A percentile compares a stretch with the other conserved stretches of the same genome.
phyloP scores from a whole-genome alignment of 2,329 filamentous ascomycete species.

The Diaporthe sp. region DNA sequence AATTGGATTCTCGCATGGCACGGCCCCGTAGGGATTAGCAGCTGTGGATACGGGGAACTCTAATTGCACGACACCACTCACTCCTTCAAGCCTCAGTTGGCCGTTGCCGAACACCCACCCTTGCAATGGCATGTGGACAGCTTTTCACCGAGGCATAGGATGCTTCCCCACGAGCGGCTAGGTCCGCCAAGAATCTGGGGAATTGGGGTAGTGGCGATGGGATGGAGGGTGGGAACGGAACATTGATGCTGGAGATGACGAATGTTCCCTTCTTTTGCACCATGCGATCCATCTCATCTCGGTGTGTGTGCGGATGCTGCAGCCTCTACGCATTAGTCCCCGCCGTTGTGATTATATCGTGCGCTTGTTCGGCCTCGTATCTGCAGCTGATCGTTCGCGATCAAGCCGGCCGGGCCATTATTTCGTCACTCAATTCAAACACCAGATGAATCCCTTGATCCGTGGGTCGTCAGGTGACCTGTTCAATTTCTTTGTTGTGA shows the following conservation, averaged over 20 bases:
- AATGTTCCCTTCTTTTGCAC: conserved; percentile 8
- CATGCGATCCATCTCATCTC: conserved; percentile 27
- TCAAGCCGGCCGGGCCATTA: background rate
- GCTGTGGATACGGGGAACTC: conserved; percentile 18
- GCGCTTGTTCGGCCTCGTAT: conserved; percentile 2
- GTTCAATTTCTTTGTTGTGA: background rate
- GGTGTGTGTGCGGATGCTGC: conserved; percentile 7
- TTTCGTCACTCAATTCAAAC: conserved; percentile 20
- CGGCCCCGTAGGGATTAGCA: conserved; percentile 1
- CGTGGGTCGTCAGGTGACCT: background rate
- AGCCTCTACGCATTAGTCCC: conserved; percentile 17
- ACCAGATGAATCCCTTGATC: background rate
- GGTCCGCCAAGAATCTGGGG: conserved; percentile 29
- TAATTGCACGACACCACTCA: conserved; percentile 30
- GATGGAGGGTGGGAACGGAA: conserved; percentile 11
- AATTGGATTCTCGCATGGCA: conserved; percentile 28
- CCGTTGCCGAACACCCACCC: conserved; percentile 10
- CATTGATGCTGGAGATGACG: conserved; percentile 18
- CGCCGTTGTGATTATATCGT: conserved; percentile 11
- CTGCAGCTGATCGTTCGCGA: conserved; percentile 1
- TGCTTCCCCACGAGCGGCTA: conserved; percentile 19
- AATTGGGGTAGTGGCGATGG: conserved; percentile 19
- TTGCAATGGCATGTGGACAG: conserved; percentile 24
- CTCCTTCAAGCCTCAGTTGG: conserved; percentile 18
- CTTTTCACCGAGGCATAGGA: conserved; percentile 24